Base-by-base conservation (phyloP, 768 basidiomycete species). In the Trametes gibbosa region DNA sequence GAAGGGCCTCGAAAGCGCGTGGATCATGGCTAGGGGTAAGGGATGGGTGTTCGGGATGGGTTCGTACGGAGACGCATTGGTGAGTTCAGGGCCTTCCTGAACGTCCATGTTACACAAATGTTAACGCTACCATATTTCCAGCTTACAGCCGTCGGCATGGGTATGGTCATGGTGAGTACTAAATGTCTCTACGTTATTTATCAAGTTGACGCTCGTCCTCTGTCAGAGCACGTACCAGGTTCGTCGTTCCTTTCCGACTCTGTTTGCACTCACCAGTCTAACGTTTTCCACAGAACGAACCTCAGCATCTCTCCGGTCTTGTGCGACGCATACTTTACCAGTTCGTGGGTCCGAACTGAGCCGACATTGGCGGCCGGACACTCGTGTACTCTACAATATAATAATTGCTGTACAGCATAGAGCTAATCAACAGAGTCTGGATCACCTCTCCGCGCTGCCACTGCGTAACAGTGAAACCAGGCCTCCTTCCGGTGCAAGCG, bases 1-100 rank as follows among this genome's bases (percentile, higher is more conserved):
- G 4, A 92, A 94, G 71, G 92, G 84, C 0, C 71, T 98, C 35
- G 95, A 98, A 76, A 92, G 91, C 53, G 83, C 84, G n/a, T 98
- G 94, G 95, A 78, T 86, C 0, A 84, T 86, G 68, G 83, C 87
- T 9, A 73, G 90, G 24, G 89, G 89, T 14, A 83, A 85, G 61
- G 89, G 90, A 1, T 84, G 83, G 74, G 88, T 95, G 46, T 84
- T 86, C 61, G 78, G 78, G 63, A 86, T 86, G 32, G 88, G 87
- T 9, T 81, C 83, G 50, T 84, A 80, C 74, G 90, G 89, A 0
- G 88, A 87, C 68, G 78, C 79, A 47, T 67, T 88, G 67, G 81
- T 88, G 67, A 74, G 84, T 73, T 51, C 19, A 21, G 5, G 1
- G 14, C 3, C 2, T 1, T 32, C 21, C 19, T 14, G 16, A n/a